A percentile compares a stretch with the other conserved stretches of the same genome.
phyloP scores from a whole-genome alignment of 192 early-diverging fungal genomes.

The Lobulomyces angularis region DNA sequence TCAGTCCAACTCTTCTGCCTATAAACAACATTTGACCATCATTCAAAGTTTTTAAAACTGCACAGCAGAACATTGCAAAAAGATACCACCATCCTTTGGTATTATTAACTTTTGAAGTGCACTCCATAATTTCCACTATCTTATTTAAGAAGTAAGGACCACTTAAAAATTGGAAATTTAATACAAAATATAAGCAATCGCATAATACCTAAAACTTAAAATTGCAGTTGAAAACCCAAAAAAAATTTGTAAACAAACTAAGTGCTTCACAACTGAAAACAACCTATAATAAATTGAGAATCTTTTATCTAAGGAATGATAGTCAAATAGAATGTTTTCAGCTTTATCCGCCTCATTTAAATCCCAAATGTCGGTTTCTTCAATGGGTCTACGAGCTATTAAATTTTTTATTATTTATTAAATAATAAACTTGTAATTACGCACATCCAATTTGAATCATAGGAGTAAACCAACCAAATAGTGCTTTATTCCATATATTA shows the following conservation, averaged over 20 bases:
- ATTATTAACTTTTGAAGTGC: conserved; percentile 4
- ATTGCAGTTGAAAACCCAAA: too few species aligned
- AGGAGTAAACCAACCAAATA: too few species aligned
- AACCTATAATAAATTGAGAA: conserved; percentile 1
- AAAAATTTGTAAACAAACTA: too few species aligned
- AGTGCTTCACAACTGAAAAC: too few species aligned
- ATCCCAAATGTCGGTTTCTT: conserved; percentile 24
- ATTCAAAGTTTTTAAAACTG: conserved; percentile 7
- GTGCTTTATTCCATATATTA: too few species aligned
- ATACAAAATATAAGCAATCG: too few species aligned
- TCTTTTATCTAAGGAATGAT: background rate
- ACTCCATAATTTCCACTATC: too few species aligned
- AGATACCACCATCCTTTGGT: conserved; percentile 5
- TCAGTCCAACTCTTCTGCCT: too few species aligned
- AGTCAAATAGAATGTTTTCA: conserved; percentile 9
- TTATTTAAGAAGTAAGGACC: conserved; percentile 30
- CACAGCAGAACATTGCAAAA: conserved; percentile 12
- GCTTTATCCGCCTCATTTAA: conserved; percentile 18
- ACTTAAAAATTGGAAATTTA: too few species aligned
- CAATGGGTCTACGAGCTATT: conserved; percentile 6
- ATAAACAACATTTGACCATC: conserved; percentile 17
- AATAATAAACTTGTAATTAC: background rate
- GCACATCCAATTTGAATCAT: too few species aligned
- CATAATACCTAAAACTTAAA: too few species aligned
- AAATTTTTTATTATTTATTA: background rate